These are phyloP conservation scores for Colletotrichum simmondsii DNA, from an alignment of 2,329 filamentous ascomycete genomes.

Conservation along the genomic window DNA sequence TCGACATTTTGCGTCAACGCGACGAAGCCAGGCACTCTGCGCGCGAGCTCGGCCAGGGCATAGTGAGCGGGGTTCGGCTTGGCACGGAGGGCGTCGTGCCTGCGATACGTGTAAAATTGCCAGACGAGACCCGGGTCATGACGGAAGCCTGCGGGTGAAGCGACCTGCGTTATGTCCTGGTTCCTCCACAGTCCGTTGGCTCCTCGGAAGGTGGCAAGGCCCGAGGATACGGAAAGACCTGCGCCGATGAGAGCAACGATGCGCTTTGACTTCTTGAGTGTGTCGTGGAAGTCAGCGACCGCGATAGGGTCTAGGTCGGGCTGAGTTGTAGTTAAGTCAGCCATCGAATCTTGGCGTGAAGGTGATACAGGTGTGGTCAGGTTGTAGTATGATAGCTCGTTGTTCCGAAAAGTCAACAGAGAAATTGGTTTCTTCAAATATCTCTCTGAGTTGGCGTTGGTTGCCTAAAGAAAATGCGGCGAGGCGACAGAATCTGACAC, in stretches of 20 bases:
- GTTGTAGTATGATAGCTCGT: too few relatives aligned
- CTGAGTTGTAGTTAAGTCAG: background rate
- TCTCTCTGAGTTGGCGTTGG: background rate
- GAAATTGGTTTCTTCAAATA: too few relatives aligned
- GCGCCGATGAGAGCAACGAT: slow-evolving; percentile 45
- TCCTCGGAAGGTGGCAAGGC: slow-evolving; percentile 69
- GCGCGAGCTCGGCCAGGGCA: slow-evolving; percentile 71
- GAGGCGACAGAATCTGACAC: background rate
- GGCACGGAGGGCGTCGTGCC: slow-evolving; percentile 72
- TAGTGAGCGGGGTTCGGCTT: slow-evolving; percentile 73
- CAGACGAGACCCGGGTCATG: slow-evolving; percentile 73
- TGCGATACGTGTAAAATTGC: slow-evolving; percentile 75
- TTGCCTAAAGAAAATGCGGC: background rate
- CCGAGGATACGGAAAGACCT: slow-evolving; percentile 42
- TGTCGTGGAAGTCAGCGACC: slow-evolving; percentile 38
- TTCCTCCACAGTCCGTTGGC: slow-evolving; percentile 73
- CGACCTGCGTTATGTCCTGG: slow-evolving; percentile 68
- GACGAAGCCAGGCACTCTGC: slow-evolving; percentile 63
- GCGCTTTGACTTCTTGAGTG: slow-evolving; percentile 39
- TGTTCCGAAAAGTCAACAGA: too few relatives aligned
- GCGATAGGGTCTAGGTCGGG: slow-evolving; percentile 17
- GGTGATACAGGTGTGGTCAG: too few relatives aligned
- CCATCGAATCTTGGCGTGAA: background rate
- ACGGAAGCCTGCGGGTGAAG: slow-evolving; percentile 71
- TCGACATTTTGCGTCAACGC: slow-evolving; percentile 77